Evolutionary conservation across 495 filamentous ascomycete species (phyloP).

Genomic region (Lentithecium fluviatile): DNA sequence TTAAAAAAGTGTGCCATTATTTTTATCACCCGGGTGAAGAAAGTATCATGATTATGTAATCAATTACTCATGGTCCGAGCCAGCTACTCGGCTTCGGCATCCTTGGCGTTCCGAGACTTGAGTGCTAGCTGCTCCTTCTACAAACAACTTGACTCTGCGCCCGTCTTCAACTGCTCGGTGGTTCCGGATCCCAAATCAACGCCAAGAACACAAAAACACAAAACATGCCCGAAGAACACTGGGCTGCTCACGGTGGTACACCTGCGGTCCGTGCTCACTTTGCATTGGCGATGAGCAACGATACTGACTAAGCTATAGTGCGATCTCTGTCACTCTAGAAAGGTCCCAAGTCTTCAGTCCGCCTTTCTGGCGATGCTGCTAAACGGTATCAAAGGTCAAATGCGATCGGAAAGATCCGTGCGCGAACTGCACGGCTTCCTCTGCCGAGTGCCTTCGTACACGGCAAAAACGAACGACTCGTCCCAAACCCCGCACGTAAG

Average conservation of each 20-base stretch:
- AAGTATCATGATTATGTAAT: no score
- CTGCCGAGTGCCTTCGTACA: conserved; percentile 5
- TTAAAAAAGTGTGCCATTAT: no score
- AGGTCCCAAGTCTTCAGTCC: background rate
- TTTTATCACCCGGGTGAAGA: no score
- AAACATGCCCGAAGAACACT: conserved; percentile 15
- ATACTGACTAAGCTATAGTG: conserved; percentile 2
- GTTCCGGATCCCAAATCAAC: no score
- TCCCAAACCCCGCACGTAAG: conserved; percentile 15
- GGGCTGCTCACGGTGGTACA: conserved; percentile 10
- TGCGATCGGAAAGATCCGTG: conserved; percentile 21
- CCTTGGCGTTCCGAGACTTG: background rate
- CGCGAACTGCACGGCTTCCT: background rate
- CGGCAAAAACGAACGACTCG: background rate
- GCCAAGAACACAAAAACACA: no score
- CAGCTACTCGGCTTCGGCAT: no score
- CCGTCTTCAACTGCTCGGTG: no score
- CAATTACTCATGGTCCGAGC: no score
- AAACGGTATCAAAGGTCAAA: conserved; percentile 9
- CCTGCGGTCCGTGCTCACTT: background rate
- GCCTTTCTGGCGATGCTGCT: background rate
- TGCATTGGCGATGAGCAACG: background rate
- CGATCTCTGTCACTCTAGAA: conserved; percentile 13
- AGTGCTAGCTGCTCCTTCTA: no score
- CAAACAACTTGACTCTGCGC: no score